Conservation (phyloP, 1,284 basidiomycete species). For the Macrocystidia cucumis region DNA sequence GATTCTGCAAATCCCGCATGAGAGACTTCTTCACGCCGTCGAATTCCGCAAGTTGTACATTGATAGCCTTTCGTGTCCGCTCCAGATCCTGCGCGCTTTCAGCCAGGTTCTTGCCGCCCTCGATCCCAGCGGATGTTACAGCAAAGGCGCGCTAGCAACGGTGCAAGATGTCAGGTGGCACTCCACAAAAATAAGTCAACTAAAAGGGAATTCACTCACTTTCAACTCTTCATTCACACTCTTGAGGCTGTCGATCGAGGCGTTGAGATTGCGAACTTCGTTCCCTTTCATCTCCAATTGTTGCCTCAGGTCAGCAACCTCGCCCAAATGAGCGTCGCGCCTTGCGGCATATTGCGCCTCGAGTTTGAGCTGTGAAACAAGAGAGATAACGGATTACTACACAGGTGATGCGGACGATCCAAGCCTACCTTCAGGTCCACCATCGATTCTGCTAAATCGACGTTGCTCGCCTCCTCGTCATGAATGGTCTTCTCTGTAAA, state of each 20-base stretch:
- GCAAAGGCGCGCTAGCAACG: slow-evolving; percentile 81
- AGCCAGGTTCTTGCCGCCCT: slow-evolving; percentile 93
- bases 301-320: slow-evolving; percentile 86
- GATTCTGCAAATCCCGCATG: slow-evolving; percentile 98
- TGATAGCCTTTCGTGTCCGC: slow-evolving; percentile 93
- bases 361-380: slow-evolving; percentile 69
- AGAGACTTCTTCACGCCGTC: slow-evolving; percentile 98
- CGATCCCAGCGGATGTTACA: slow-evolving; percentile 92
- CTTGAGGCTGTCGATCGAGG: slow-evolving; percentile 89
- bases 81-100: slow-evolving; percentile 97
- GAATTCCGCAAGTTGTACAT: slow-evolving; percentile 95
- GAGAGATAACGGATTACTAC: slow-evolving; percentile 10
- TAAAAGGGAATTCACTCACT: slow-evolving; percentile 35
- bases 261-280: slow-evolving; percentile 82
- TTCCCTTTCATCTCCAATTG: slow-evolving; percentile 84
- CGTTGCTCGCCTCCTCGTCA: slow-evolving; percentile 76
- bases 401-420: slow-evolving; percentile 8
- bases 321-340: slow-evolving; percentile 83
- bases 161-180: slow-evolving; percentile 8
- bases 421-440: slow-evolving; percentile 79
- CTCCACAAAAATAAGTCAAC: slow-evolving; percentile 4
- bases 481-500: slow-evolving; percentile 74
- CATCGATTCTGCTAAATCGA: slow-evolving; percentile 76
- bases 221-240: slow-evolving; percentile 98
- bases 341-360: slow-evolving; percentile 92